phyloP scores from a whole-genome alignment of 2,329 filamentous ascomycete genomes.

The Trichoderma sp. region DNA sequence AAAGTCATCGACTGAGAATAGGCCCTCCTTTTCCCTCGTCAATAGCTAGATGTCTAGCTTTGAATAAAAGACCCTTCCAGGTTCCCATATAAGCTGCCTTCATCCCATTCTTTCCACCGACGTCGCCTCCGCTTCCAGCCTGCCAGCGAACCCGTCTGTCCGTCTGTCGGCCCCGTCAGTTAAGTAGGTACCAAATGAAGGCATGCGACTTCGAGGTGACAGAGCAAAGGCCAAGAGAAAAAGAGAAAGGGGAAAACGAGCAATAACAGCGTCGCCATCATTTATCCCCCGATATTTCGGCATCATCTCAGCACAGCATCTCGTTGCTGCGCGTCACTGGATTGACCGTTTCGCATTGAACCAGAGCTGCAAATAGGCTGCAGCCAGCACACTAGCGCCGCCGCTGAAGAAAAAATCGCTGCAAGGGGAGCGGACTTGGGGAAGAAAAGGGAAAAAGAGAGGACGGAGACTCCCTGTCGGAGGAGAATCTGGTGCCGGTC shows the following conservation, averaged over 20 bases:
- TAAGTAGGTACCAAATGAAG: not conserved
- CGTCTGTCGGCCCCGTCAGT: not conserved
- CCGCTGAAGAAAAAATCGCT: not conserved
- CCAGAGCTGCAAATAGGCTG: not conserved
- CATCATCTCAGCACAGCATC: not conserved
- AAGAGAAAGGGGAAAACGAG: not conserved
- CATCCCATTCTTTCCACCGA: not conserved
- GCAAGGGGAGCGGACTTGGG: not conserved
- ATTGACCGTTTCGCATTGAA: not conserved
- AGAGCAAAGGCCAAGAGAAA: not conserved
- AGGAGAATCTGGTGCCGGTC: conserved; percentile 1
- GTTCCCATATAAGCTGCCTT: not conserved
- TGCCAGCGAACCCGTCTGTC: not conserved
- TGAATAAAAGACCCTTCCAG: conserved; percentile 16
- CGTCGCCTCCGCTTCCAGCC: not conserved
- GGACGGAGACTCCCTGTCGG: not conserved
- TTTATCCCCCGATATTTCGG: not conserved
- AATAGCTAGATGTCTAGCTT: conserved; percentile 22
- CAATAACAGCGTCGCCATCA: not conserved
- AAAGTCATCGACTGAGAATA: not conserved
- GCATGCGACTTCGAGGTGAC: not conserved
- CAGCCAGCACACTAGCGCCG: not conserved
- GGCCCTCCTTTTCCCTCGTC: not conserved
- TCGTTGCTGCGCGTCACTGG: not conserved
- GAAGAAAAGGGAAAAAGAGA: not conserved